Base-by-base conservation (phyloP, 2,329 filamentous ascomycete genomes). In the Colletotrichum abscissum region DNA sequence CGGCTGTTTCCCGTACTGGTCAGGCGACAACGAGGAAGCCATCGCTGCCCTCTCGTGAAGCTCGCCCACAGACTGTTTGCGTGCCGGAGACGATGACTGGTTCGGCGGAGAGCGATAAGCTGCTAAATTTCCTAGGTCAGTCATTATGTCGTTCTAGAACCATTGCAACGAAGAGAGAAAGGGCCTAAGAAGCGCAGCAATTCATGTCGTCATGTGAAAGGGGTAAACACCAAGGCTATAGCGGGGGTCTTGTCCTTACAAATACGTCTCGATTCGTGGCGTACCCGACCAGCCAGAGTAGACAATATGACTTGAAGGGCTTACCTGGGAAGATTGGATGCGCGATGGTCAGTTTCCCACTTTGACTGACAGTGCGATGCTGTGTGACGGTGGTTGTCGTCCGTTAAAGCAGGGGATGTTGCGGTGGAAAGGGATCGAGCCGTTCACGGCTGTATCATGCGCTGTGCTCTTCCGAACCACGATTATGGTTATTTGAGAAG, bases 11-110 rank as follows among this genome's bases (percentile, higher is more conserved):
- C 77, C 78, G 58, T 78, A 79, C 58, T 81, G 80, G 55, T 82
- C 80, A 30, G 86, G 85, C 60, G 88, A 87, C 58, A 85, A 75
- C 9, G 87, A 86, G n/a, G 87, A 86, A 52, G 86, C 83, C 82
- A 88, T 87, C 64, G 81, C 80, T 69, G 78, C 76, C 70, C 72
- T 68, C 49, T 82, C 80, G 78, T 82, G 80, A 16, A 79, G 76
- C 65, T 79, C 81, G 49, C 79, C 77, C 56, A 81, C 67, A 7
- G 80, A 80, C 16, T 78, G 79, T 60, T 79, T 80, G 24, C 75
- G 77, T 33, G 80, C 79, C 63, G 79, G 76, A 6, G 80, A 78
- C 28, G 80, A 81, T 63, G 79, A 80, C 38, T 80, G 79, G 57
- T 78, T 78, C 60, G 80, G 79, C 70, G 83, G 82, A 38, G 82